These are phyloP conservation scores for Sclerotinia subarctica DNA, from an alignment of 2,329 filamentous ascomycete genomes.

Conservation along the genomic window DNA sequence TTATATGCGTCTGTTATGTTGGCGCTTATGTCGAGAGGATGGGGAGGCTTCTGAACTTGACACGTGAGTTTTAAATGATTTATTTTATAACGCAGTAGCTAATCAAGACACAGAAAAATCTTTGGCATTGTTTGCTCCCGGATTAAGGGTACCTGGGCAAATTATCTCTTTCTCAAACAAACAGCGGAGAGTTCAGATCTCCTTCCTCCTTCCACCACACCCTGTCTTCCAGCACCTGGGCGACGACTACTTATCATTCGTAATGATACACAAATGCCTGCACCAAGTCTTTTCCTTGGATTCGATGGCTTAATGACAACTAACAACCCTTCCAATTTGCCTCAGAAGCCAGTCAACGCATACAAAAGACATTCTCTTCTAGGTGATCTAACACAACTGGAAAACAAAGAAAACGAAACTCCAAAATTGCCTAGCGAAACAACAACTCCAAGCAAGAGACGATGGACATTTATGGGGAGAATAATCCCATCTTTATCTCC, in stretches of 20 bases:
- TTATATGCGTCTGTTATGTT: slow-evolving; percentile 69
- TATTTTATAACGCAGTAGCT: slow-evolving; percentile 23
- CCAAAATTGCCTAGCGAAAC: slow-evolving; percentile 28
- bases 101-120: slow-evolving; percentile 49
- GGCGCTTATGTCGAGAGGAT: slow-evolving; percentile 64
- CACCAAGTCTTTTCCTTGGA: slow-evolving; percentile 51
- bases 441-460: slow-evolving; percentile 47
- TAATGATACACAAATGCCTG: slow-evolving; percentile 51
- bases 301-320: slow-evolving; percentile 54
- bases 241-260: slow-evolving; percentile 67
- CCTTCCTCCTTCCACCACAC: slow-evolving; percentile 57
- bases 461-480: slow-evolving; percentile 63
- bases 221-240: slow-evolving; percentile 66
- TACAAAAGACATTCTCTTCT: slow-evolving; percentile 35
- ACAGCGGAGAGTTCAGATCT: slow-evolving; percentile 50
- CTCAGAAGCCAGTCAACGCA: slow-evolving; percentile 24
- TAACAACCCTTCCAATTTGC: slow-evolving; percentile 17
- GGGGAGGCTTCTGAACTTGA: slow-evolving; percentile 52
- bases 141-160: slow-evolving; percentile 59
- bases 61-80: slow-evolving; percentile 45
- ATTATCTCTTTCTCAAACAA: slow-evolving; percentile 59
- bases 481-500: slow-evolving; percentile 50
- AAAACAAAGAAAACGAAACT: slow-evolving; percentile 22
- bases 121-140: slow-evolving; percentile 55
- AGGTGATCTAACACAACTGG: slow-evolving; percentile 24